These are phyloP conservation scores for Neofusicoccum laricinum DNA, from an alignment of 2,329 filamentous ascomycete genomes.

Conservation along the genomic window DNA sequence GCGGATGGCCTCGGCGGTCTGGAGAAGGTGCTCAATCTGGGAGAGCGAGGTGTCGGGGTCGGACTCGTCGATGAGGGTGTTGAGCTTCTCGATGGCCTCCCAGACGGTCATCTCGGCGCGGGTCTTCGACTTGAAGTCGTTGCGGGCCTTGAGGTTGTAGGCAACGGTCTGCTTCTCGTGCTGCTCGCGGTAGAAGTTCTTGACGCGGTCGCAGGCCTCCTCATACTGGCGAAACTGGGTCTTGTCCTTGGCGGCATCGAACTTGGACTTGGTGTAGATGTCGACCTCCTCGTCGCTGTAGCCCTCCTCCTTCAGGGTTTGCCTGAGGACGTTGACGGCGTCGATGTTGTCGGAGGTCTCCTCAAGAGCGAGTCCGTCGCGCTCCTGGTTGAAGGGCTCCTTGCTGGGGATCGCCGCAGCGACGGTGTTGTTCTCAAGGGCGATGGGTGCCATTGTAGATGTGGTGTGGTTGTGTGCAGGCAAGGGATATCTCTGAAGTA, in stretches of 20 bases:
- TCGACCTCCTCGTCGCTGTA: slow-evolving; percentile 45
- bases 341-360: slow-evolving; percentile 59
- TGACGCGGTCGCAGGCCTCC: slow-evolving; percentile 77
- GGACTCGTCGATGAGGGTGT: slow-evolving; percentile 85
- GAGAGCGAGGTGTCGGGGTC: slow-evolving; percentile 85
- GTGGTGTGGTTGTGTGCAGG: not conserved
- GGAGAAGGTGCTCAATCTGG: slow-evolving; percentile 86
- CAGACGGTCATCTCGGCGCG: slow-evolving; percentile 80
- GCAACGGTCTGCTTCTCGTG: slow-evolving; percentile 72
- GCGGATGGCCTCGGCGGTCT: slow-evolving; percentile 85
- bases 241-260: slow-evolving; percentile 76
- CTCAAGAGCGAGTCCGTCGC: slow-evolving; percentile 57
- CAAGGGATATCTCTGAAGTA: not conserved
- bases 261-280: slow-evolving; percentile 60
- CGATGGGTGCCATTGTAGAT: slow-evolving; percentile 24
- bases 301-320: slow-evolving; percentile 49
- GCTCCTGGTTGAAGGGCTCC: slow-evolving; percentile 47
- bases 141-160: slow-evolving; percentile 80
- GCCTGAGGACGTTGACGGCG: slow-evolving; percentile 59
- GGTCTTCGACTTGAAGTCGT: slow-evolving; percentile 64
- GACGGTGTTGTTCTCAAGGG: slow-evolving; percentile 41
- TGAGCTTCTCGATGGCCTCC: slow-evolving; percentile 90
- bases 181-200: slow-evolving; percentile 77
- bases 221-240: slow-evolving; percentile 79
- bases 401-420: slow-evolving; percentile 40